Evolutionary conservation across 2,329 filamentous ascomycete genomes (phyloP), one percentile per base, ranked within the genome.

Genomic region (Apiospora kogelbergensis): DNA sequence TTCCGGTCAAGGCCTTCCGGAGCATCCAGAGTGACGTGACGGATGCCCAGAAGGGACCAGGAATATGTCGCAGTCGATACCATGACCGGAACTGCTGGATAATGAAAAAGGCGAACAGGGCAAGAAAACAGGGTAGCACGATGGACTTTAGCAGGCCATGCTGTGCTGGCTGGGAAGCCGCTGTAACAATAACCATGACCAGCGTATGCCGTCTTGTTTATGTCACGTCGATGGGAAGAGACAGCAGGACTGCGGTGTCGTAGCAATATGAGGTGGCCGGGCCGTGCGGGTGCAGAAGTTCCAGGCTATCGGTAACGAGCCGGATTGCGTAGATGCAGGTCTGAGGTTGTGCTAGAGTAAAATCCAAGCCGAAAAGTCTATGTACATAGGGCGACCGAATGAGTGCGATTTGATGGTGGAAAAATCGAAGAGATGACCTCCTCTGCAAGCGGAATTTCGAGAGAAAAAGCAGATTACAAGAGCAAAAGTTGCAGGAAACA

Each of bases 21-120:
- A 76, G 68, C 73, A 78, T 73, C 76, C 77, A 78, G 33, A 73
- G 17, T 0, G 70, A 63, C 15, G 75, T 74, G 45, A 75, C n/a
- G 6, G 73, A 75, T n/a, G 74, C 73, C 11, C 74, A 53, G 22
- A 71, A 71, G 6, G 77, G 77, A 6, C 77, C 77, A n/a, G 76
- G 76, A 37, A 78, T 71, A 41, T 78, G 74, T 41, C 76, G 72
- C 37, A 78, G 67, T 2, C 77, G 73, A 41, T 73, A 71, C 75
- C 76, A 78, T 22, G 75, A 74, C 48, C 72, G 70, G 26, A 75
- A 53, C 2, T 46, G 20, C 42, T 63, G 66, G 44, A 66, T 57
- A 26, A 69, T 17, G 37, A 67, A 37, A 26, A 63, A 42, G 33
- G 68, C 20, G 20, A 74, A 41, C 30, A 68, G 63, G 42, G 71